Evolutionary conservation across 2,329 filamentous ascomycete species (phyloP).

Genomic region (Myriosclerotinia duriaeana): DNA sequence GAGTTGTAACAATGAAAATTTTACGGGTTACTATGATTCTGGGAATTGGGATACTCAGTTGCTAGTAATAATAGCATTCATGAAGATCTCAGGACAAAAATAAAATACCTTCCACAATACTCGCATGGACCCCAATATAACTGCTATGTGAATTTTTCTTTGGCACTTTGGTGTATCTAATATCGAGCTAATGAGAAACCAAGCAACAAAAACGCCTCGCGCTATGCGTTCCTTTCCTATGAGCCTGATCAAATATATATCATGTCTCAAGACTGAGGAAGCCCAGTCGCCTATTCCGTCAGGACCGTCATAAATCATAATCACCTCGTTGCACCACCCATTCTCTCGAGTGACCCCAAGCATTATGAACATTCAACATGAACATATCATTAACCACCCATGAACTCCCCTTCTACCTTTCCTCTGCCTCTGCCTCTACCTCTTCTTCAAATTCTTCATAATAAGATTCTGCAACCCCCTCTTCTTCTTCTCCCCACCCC

Average conservation of each 20-base stretch:
- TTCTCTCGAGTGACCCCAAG: neutral
- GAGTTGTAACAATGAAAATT: slow-evolving; percentile 33
- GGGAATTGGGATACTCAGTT: slow-evolving; percentile 27
- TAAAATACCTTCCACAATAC: slow-evolving; percentile 18
- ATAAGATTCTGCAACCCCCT: slow-evolving; percentile 20
- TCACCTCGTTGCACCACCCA: neutral
- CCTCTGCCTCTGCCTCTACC: neutral
- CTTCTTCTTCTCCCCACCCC: slow-evolving; percentile 19
- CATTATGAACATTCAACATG: neutral
- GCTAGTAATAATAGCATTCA: slow-evolving; percentile 18
- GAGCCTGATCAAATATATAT: neutral
- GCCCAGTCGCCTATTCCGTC: neutral
- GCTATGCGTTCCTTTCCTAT: slow-evolving; percentile 4
- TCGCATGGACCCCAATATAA: neutral
- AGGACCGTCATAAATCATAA: slow-evolving; percentile 5
- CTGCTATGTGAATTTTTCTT: neutral
- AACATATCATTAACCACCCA: neutral
- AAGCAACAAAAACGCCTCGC: neutral
- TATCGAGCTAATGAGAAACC: neutral
- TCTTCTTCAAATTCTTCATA: slow-evolving; percentile 23
- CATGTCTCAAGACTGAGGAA: neutral
- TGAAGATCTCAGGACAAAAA: slow-evolving; percentile 14
- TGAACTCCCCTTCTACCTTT: slow-evolving; percentile 3
- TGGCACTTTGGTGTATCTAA: neutral
- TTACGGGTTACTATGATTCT: slow-evolving; percentile 26